Conservation (phyloP, 805 yeast species). For the Torulaspora maleeae region DNA sequence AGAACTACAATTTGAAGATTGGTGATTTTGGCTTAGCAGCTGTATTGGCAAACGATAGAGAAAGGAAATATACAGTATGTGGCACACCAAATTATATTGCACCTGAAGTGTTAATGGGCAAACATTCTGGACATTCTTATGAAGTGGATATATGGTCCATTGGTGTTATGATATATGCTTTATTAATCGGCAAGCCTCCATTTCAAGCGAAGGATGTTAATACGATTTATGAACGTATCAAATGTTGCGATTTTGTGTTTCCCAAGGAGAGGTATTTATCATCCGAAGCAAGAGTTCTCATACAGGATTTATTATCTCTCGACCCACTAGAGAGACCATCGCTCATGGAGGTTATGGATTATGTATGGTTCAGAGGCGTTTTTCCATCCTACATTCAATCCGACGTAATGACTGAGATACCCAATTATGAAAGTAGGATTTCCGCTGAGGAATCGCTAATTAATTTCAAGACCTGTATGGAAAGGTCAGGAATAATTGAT, state of each 20-base stretch:
- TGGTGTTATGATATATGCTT: conserved; percentile 93
- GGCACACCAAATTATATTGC: conserved; percentile 99
- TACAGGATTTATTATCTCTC: conserved; percentile 65
- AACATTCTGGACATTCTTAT: conserved; percentile 81
- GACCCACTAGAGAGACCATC: conserved; percentile 81
- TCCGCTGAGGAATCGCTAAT: conserved; percentile 57
- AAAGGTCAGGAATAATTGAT: conserved; percentile 53
- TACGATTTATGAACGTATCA: conserved; percentile 86
- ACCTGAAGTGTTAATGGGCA: conserved; percentile 92
- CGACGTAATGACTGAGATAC: conserved; percentile 44
- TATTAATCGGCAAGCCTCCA: conserved; percentile 92
- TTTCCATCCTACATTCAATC: conserved; percentile 71
- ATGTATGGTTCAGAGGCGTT: conserved; percentile 81
- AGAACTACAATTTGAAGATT: conserved; percentile 86
- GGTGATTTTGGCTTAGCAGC: conserved; percentile 99
- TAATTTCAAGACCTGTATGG: conserved; percentile 64
- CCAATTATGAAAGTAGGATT: conserved; percentile 55
- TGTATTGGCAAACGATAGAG: conserved; percentile 63
- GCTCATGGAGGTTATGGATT: conserved; percentile 69
- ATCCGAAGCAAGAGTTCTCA: conserved; percentile 65
- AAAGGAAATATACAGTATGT: conserved; percentile 88
- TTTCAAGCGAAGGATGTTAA: conserved; percentile 95
- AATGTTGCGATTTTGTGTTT: conserved; percentile 70
- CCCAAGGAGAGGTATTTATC: conserved; percentile 67
- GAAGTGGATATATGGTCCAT: conserved; percentile 98